These are phyloP conservation scores for Lotus japonicus DNA, from an alignment of 306 rosid genomes.

Conservation along the genomic window DNA sequence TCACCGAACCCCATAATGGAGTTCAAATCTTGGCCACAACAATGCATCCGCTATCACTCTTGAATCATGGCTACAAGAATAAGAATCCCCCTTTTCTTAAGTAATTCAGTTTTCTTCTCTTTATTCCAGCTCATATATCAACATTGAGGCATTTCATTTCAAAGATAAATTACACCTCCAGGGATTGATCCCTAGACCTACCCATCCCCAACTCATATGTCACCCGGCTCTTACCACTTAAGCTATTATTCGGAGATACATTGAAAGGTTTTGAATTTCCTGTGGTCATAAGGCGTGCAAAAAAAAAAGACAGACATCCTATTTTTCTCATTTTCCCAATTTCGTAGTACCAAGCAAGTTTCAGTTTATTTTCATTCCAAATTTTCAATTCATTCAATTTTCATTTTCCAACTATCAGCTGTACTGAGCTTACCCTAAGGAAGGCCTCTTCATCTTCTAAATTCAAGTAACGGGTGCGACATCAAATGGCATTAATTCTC, in stretches of 20 bases:
- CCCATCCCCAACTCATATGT: no score
- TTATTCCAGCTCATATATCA: conserved; percentile 15
- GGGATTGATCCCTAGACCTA: no score
- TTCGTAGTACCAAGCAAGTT: background rate
- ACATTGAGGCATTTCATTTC: conserved; percentile 9
- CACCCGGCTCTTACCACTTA: no score
- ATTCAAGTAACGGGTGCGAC: background rate
- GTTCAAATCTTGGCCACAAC: background rate
- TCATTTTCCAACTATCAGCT: no score
- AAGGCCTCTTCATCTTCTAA: background rate
- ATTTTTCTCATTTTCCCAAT: background rate
- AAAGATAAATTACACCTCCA: background rate
- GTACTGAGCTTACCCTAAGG: no score
- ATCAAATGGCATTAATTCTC: background rate
- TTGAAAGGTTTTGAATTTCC: background rate
- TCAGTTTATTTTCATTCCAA: background rate
- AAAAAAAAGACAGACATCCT: no score
- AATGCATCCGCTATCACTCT: conserved; percentile 9
- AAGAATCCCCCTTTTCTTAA: conserved; percentile 10
- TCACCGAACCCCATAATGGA: background rate
- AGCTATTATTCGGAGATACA: no score
- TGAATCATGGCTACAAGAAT: background rate
- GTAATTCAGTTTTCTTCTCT: conserved; percentile 1
- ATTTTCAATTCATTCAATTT: background rate
- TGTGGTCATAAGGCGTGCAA: no score